These are phyloP conservation scores for Trichophyton rubrum DNA, from an alignment of 2,329 filamentous ascomycete genomes.

Conservation along the genomic window DNA sequence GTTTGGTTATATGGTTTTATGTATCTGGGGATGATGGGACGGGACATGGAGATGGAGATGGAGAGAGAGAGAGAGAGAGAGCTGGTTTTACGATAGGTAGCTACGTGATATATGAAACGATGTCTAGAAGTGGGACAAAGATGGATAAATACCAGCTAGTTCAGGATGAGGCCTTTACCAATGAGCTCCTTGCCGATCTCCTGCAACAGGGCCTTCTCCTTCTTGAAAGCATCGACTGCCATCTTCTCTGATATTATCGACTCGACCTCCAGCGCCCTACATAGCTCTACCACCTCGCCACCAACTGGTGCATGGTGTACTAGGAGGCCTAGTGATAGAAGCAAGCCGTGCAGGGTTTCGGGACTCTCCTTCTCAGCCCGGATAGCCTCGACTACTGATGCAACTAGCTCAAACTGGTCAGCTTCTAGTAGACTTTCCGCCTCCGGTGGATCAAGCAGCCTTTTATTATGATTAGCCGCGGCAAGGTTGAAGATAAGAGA, in stretches of 20 bases:
- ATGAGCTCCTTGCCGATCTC: constrained; percentile 37
- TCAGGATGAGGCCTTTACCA: constrained; percentile 22
- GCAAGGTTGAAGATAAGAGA: constrained; percentile 76
- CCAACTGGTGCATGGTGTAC: constrained; percentile 57
- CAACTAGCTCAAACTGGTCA: constrained; percentile 69
- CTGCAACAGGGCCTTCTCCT: constrained; percentile 43
- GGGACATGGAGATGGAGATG: neutral
- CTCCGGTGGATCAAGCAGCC: constrained; percentile 40
- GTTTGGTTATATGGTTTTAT: too few species aligned
- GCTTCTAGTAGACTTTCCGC: constrained; percentile 50
- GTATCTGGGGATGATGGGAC: neutral
- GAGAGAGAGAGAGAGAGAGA: too few species aligned
- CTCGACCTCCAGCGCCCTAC: constrained; percentile 62
- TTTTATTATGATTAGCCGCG: constrained; percentile 53
- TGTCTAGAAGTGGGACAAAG: neutral
- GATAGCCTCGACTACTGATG: constrained; percentile 67
- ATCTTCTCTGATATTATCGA: constrained; percentile 46
- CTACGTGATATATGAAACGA: neutral
- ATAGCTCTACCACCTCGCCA: constrained; percentile 68
- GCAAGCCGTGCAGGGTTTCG: constrained; percentile 64
- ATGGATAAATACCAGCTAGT: neutral
- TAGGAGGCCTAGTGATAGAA: constrained; percentile 64
- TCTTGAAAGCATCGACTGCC: constrained; percentile 43
- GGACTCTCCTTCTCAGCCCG: constrained; percentile 38
- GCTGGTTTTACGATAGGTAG: too few species aligned